Evolutionary conservation across 345 rosid genomes (phyloP).

Genomic region (Eucalyptus erythrocorys): DNA sequence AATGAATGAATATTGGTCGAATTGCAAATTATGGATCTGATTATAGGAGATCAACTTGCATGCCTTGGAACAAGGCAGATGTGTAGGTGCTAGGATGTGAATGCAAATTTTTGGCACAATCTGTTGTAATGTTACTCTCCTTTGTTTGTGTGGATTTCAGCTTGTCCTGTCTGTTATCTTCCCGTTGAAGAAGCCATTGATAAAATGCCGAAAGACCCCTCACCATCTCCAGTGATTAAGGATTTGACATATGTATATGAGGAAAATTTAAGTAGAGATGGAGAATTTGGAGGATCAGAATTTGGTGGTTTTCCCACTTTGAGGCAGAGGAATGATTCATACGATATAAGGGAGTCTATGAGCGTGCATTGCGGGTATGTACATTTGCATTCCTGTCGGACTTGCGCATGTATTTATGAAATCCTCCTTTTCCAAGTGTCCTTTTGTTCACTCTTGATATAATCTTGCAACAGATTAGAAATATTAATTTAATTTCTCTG

Average conservation of each 20-base stretch:
- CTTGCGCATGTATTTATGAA: neutral
- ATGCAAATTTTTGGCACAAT: neutral
- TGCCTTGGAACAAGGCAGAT: neutral
- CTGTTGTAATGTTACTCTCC: neutral
- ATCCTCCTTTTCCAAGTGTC: neutral
- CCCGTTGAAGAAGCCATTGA: conserved; percentile 90
- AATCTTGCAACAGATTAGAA: neutral
- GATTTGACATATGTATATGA: conserved; percentile 62
- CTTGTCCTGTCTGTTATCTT: conserved; percentile 98
- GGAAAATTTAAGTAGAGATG: conserved; percentile 40
- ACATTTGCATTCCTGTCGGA: neutral
- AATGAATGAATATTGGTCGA: neutral
- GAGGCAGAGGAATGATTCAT: conserved; percentile 72
- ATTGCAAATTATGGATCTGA: neutral
- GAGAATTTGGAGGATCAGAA: conserved; percentile 94
- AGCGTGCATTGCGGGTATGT: conserved; percentile 88
- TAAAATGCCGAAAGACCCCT: conserved; percentile 74
- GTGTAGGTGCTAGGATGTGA: neutral
- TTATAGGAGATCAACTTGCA: neutral
- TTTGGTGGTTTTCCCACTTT: conserved; percentile 96
- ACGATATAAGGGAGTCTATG: conserved; percentile 77
- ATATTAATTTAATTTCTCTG: neutral
- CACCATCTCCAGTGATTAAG: conserved; percentile 74
- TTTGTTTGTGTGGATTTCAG: conserved; percentile 20
- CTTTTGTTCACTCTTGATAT: neutral